These are phyloP conservation scores for Penicillium diatomitis DNA, from an alignment of 495 filamentous ascomycete genomes.

Conservation along the genomic window DNA sequence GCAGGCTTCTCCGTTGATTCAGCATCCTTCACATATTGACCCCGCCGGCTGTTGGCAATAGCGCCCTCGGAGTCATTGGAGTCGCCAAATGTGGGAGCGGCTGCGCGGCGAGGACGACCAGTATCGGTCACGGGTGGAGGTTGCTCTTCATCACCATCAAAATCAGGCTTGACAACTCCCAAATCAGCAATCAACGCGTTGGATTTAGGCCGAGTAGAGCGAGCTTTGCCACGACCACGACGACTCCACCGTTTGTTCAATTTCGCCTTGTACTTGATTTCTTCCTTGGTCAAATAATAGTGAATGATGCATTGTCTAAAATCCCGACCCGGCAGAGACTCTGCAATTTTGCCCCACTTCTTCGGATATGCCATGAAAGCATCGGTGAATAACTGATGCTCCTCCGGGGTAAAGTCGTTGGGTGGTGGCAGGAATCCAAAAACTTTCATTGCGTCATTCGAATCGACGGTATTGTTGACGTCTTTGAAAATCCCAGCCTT, in stretches of 20 bases:
- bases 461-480: constrained; percentile 58
- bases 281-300: constrained; percentile 90
- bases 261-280: constrained; percentile 78
- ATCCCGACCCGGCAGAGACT: constrained; percentile 57
- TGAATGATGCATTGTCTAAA: constrained; percentile 87
- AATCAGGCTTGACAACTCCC: constrained; percentile 46
- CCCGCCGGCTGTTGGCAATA: constrained; percentile 33
- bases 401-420: constrained; percentile 76
- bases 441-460: constrained; percentile 54
- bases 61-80: constrained; percentile 41
- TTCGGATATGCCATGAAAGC: constrained; percentile 76
- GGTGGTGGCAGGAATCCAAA: constrained; percentile 67
- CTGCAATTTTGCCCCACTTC: constrained; percentile 85
- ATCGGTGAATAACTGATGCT: constrained; percentile 68
- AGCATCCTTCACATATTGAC: constrained; percentile 34
- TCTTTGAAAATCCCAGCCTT: constrained; percentile 54
- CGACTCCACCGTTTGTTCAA: constrained; percentile 61
- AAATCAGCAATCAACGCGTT: constrained; percentile 70
- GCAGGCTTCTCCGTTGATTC: constrained; percentile 51
- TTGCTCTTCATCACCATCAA: constrained; percentile 45
- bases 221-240: constrained; percentile 44
- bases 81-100: constrained; percentile 63
- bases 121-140: constrained; percentile 51
- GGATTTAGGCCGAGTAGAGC: constrained; percentile 53
- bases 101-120: constrained; percentile 59